Evolutionary conservation across 176 grass and related monocot genomes (phyloP).

Genomic region (Musa acuminata): DNA sequence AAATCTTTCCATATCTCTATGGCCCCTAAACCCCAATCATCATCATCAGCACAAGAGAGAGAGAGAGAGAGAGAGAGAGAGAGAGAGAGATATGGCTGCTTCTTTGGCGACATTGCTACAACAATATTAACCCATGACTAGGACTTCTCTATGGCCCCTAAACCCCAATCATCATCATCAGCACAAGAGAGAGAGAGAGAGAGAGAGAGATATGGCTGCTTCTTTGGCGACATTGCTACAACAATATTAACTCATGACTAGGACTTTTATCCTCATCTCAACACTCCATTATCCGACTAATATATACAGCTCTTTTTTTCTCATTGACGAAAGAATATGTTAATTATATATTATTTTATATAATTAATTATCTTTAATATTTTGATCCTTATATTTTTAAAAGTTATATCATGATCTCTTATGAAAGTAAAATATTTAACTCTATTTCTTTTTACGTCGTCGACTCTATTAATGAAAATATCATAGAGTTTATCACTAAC

Average conservation of each 20-base stretch:
- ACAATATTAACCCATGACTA: slow-evolving; percentile 69
- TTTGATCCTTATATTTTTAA: no score
- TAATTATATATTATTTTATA: no score
- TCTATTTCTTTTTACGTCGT: no score
- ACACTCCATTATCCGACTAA: not conserved
- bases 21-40: slow-evolving; percentile 36
- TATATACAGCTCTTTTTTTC: not conserved
- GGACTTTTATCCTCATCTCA: not conserved
- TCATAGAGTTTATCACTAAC: no score
- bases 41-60: not conserved
- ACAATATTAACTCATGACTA: slow-evolving; percentile 69
- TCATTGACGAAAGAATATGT: no score
- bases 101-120: slow-evolving; percentile 83
- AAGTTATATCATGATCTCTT: no score
- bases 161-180: not conserved
- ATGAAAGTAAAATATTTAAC: no score
- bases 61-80: slow-evolving; percentile 1
- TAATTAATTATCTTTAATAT: no score
- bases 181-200: not conserved
- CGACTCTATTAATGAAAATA: no score
- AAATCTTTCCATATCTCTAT: slow-evolving; percentile 88
- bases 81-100: slow-evolving; percentile 30
- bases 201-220: slow-evolving; percentile 24
- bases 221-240: slow-evolving; percentile 85
- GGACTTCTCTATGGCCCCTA: slow-evolving; percentile 55